Evolutionary conservation across 306 rosid genomes (phyloP).

Genomic region (Aeschynomene evenia): DNA sequence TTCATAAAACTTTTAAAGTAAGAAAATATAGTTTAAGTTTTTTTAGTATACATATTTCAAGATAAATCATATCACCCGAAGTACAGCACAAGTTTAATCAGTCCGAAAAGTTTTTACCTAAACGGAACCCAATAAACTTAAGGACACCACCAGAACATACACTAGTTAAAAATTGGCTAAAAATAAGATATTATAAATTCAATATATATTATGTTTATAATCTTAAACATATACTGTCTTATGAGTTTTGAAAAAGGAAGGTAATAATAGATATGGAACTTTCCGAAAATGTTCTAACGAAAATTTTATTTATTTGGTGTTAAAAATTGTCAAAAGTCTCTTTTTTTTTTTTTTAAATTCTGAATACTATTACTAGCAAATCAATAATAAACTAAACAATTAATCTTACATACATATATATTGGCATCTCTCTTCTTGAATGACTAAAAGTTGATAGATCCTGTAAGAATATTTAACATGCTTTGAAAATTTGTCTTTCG

Average conservation of each 20-base stretch:
- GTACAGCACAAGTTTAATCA: too few species aligned
- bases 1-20: too few species aligned
- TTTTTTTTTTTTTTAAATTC: neutral
- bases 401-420: neutral
- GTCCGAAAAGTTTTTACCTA: too few species aligned
- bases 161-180: neutral
- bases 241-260: neutral
- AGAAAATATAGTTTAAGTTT: too few species aligned
- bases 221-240: neutral
- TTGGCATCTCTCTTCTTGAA: conserved; percentile 27
- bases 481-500: conserved; percentile 38
- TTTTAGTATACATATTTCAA: too few species aligned
- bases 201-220: neutral
- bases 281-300: neutral
- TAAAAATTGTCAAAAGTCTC: neutral
- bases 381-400: neutral
- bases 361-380: neutral
- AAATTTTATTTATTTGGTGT: neutral
- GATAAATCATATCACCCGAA: too few species aligned
- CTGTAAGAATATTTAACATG: conserved; percentile 32
- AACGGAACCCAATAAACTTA: too few species aligned
- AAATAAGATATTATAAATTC: neutral
- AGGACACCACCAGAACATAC: neutral
- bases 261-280: neutral
- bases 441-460: conserved; percentile 39